Percentiles rank a stretch among this genome's conserved stretches.
phyloP scores from a whole-genome alignment of 495 filamentous ascomycete genomes.

The Clohesyomyces aquaticus region DNA sequence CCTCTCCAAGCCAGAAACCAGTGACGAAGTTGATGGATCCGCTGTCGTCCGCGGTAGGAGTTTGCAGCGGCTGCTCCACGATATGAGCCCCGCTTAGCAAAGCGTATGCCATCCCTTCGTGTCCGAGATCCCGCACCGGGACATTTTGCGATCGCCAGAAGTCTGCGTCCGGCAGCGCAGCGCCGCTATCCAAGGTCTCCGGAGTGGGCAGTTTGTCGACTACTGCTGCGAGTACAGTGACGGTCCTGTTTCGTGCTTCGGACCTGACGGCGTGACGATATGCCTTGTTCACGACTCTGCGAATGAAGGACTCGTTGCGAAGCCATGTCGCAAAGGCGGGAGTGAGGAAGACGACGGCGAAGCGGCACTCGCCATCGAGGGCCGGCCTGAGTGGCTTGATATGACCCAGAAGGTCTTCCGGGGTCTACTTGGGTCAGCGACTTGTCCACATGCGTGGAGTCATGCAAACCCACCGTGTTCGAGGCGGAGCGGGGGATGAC shows the following conservation, averaged over 20 bases:
- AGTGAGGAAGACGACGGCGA: constrained; percentile 34
- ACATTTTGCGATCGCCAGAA: constrained; percentile 1
- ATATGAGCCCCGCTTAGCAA: neutral
- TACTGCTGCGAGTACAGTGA: constrained; percentile 36
- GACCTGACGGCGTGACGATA: neutral
- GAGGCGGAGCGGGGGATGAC: constrained; percentile 22
- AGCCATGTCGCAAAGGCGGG: constrained; percentile 39
- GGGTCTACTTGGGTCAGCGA: constrained; percentile 5
- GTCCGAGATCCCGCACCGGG: constrained; percentile 24
- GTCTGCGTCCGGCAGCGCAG: neutral
- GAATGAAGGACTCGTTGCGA: constrained; percentile 29
- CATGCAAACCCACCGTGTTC: constrained; percentile 2
- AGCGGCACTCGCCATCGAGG: neutral
- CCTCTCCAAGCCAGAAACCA: neutral
- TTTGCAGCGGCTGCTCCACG: neutral
- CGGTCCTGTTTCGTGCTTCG: no score
- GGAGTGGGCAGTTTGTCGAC: constrained; percentile 39
- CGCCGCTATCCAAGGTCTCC: neutral
- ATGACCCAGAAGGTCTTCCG: constrained; percentile 23
- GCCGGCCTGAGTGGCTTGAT: constrained; percentile 16
- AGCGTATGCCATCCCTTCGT: constrained; percentile 36
- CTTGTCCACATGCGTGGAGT: neutral
- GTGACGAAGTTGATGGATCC: constrained; percentile 10
- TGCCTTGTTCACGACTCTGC: constrained; percentile 17
- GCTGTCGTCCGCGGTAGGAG: neutral